Conservation (phyloP, 1,284 basidiomycete genomes). For the Microbotryum intermedium region DNA sequence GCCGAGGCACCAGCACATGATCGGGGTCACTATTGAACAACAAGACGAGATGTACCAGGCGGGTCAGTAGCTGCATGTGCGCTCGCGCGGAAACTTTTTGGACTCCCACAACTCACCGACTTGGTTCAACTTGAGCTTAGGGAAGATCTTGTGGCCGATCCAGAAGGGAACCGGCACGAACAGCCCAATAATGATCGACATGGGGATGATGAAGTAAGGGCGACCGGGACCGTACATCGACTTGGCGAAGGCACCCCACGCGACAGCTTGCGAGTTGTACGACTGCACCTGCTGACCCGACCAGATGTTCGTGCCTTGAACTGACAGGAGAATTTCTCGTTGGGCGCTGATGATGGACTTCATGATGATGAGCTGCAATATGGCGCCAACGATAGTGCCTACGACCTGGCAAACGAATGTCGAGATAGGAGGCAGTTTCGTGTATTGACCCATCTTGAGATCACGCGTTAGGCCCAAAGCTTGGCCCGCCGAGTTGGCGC, state of each 20-base stretch:
- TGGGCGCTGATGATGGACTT: slow-evolving; percentile 46
- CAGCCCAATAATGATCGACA: slow-evolving; percentile 43
- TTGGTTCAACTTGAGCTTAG: slow-evolving; percentile 37
- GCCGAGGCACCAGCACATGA: neutral
- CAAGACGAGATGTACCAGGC: too few relatives aligned
- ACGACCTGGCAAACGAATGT: slow-evolving; percentile 61
- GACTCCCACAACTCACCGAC: slow-evolving; percentile 12
- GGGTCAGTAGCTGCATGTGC: slow-evolving; percentile 6
- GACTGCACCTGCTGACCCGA: slow-evolving; percentile 51
- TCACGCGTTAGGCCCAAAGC: slow-evolving; percentile 50
- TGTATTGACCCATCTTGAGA: slow-evolving; percentile 67
- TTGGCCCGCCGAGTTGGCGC: slow-evolving; percentile 42
- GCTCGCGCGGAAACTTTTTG: too few relatives aligned
- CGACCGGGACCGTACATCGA: slow-evolving; percentile 47
- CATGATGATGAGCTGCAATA: slow-evolving; percentile 47
- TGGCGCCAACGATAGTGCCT: slow-evolving; percentile 54
- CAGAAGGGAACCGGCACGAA: slow-evolving; percentile 54
- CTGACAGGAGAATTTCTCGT: slow-evolving; percentile 47
- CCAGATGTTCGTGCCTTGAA: slow-evolving; percentile 41
- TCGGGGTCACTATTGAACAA: slow-evolving; percentile 21
- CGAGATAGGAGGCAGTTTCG: slow-evolving; percentile 62
- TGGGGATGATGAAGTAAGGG: slow-evolving; percentile 41
- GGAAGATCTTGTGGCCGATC: slow-evolving; percentile 47
- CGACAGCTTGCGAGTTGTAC: slow-evolving; percentile 54
- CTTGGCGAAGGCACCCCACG: slow-evolving; percentile 58